Base-by-base conservation (phyloP, 2,329 filamentous ascomycete genomes). In the Mycogone perniciosa region DNA sequence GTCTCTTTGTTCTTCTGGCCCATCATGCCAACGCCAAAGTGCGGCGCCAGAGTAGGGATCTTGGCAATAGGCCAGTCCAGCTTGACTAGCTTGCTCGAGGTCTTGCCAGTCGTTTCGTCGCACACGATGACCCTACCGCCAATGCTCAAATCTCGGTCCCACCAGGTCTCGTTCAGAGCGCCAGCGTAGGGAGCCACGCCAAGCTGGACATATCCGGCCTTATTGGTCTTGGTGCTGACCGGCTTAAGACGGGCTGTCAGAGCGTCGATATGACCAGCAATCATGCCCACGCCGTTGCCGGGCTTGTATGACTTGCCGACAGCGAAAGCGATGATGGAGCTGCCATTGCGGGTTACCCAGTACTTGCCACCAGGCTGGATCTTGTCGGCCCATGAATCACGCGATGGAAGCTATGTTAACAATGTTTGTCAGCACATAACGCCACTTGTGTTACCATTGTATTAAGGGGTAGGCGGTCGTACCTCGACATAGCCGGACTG, bases 171-270 rank as follows among this genome's bases (percentile, higher is more conserved):
- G 65, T 91, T 93, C 55, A 97, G 72, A 1, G 76, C 90, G 46
- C 93, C 92, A 7, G 90, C 92, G 65, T 97, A 99, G 1, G 88
- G 93, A 2, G 93, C 91, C 48, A 97, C 89, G 27, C 89, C 92
- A 6, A 97, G 79, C 72, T 97, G 89, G 30, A 89, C 68, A 64
- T 89, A 99, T 48, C 93, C 92, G 31, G 88, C 86, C 65, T 86
- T 89, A 60, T 77, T 88, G n/a, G 86, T 82, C 62, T 96, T 84
- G 63, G 82, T 88, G 62, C 89, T 89, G 30, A 96, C 81, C 7
- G 93, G 92, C 82, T 97, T 97, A 60, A 97, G 74, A 68, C 85
- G 88, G 13, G 91, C 88, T 11, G 91, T 95, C 48, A 97, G 73
- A 43, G 92, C 91, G 69, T 97, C 93, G 56, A 97, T 86, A 68